Evolutionary conservation across 768 basidiomycete species (phyloP).

Genomic region (Leccinum obscurum): DNA sequence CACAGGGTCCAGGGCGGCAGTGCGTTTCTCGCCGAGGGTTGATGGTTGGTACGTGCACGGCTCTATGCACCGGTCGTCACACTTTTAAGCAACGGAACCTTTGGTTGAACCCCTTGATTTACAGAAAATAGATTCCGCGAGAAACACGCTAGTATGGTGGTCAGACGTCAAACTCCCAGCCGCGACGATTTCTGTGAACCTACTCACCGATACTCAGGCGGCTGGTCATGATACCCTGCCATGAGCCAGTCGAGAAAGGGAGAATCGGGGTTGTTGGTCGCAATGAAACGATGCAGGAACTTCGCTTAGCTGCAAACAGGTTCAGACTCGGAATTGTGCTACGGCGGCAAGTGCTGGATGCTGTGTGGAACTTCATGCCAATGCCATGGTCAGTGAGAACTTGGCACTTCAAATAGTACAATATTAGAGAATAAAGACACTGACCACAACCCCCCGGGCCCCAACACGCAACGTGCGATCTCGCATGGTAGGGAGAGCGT

Average conservation of each 20-base stretch:
- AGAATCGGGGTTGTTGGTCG: background rate
- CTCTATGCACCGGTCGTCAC: background rate
- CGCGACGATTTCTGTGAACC: background rate
- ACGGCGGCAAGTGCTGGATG: background rate
- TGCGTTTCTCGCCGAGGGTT: background rate
- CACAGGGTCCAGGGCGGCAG: background rate
- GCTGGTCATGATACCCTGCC: background rate
- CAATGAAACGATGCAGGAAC: background rate
- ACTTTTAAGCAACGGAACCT: background rate
- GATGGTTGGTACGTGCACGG: constrained; percentile 9
- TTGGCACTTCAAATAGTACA: too few species aligned
- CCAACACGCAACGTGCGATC: background rate
- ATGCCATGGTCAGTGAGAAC: too few species aligned
- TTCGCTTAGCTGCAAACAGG: background rate
- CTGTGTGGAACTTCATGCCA: background rate
- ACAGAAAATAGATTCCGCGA: background rate
- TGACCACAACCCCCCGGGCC: background rate
- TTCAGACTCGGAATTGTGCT: background rate
- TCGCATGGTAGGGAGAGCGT: background rate
- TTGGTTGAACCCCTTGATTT: background rate
- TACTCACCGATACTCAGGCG: background rate
- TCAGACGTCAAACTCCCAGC: background rate
- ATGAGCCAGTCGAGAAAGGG: background rate
- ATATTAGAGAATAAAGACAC: background rate
- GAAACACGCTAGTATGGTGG: background rate